Evolutionary conservation across 164 flowering plant genomes (phyloP), one percentile per base, ranked within the genome.

Genomic region (Stephania yunnanensis): DNA sequence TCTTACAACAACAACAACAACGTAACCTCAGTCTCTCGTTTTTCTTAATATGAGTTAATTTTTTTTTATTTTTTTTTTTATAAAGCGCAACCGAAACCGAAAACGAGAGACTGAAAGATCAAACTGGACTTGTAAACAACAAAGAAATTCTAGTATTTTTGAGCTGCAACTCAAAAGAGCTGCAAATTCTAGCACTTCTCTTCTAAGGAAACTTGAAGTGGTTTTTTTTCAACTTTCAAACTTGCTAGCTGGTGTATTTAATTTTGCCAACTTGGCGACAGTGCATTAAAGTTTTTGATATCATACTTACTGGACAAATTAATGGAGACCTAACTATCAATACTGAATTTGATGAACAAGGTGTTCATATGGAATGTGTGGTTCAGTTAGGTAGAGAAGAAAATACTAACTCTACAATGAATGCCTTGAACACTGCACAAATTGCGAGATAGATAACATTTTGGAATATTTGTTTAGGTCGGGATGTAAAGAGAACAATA

Each of bases 191-290:
- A 36, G 42, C 4, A 36, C 0, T 36, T 36, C 42, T 36, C 42
- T 36, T 36, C 42, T 36, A 2, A 36, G 4, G 42, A 36, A 36
- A 36, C 42, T 2, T 36, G 1, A 36, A 4, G 42, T 36, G 42
- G 4, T 36, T 2, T 36, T 2, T 1, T 36, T 36, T 36, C n/a
- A 73, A 64, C 42, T 5, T 3, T 36, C 50, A 44, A 64, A 58
- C n/a, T 58, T 42, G 20, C 53, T 46, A 19, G 65, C 42, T 46
- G 10, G 65, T 36, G 42, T 73, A 64, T 73, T 64, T 73, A 64
- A 22, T 36, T n/a, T 7, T 7, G 22, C 31, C 55, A 25, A 70
- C 55, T 46, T 29, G 17, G 8, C 36, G 17, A 5, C 36, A 31
- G 42, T 9, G 30, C 31, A 50, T 46, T 44, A 17, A 10, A 46